Percentiles rank a stretch among this genome's conserved stretches.
Evolutionary conservation across 768 basidiomycete genomes (phyloP).

Genomic region (Rhodotorula graminis): DNA sequence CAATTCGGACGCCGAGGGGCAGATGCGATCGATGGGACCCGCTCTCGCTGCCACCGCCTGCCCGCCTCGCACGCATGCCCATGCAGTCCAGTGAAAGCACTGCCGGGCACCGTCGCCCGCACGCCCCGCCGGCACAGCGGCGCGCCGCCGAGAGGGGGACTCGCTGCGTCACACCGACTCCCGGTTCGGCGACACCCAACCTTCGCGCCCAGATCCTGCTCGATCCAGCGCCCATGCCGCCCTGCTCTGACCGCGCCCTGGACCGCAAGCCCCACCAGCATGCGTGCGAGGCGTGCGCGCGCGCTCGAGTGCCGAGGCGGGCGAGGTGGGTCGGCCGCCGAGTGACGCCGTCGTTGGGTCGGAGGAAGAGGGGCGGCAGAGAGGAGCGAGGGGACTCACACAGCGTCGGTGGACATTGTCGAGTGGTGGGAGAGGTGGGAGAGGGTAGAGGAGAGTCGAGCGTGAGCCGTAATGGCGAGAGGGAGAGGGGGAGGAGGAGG

Average conservation of each 20-base stretch:
- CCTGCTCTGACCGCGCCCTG: no score
- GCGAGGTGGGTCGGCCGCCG: neutral
- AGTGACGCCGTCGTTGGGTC: neutral
- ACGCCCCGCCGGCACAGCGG: no score
- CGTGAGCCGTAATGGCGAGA: conserved; percentile 22
- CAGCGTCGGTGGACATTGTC: conserved; percentile 30
- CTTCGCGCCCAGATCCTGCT: no score
- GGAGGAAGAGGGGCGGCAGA: neutral
- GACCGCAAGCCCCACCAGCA: neutral
- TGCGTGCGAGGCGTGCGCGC: neutral
- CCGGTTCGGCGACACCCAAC: no score
- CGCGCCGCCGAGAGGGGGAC: no score
- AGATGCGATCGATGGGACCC: neutral
- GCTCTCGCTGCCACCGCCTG: neutral
- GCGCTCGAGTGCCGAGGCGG: neutral
- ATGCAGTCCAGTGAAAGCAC: no score
- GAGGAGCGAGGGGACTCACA: conserved; percentile 8
- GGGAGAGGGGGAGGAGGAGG: conserved; percentile 34
- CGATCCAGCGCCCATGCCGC: no score
- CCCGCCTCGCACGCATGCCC: no score
- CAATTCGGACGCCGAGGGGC: neutral
- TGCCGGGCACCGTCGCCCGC: no score
- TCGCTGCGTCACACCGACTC: no score
- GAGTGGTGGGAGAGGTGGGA: conserved; percentile 4
- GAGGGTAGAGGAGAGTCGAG: conserved; percentile 45